Base-by-base conservation (phyloP, 768 basidiomycete genomes). In the Lactifluus echinatus region DNA sequence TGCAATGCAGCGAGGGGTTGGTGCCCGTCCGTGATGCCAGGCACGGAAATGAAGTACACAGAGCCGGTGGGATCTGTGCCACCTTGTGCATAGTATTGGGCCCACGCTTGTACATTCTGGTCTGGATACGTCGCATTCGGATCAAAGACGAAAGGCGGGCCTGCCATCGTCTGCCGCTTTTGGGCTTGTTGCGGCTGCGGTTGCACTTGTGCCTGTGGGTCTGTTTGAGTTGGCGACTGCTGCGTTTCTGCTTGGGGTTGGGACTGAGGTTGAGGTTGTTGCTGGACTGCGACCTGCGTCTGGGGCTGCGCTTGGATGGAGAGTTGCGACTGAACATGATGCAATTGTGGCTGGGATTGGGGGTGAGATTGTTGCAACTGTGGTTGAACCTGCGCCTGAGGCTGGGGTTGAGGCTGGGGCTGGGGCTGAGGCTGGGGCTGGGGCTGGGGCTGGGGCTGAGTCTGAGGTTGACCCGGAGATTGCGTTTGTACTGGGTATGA, bases 41-140 rank as follows among this genome's bases (percentile, higher is more conserved):
- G 89, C 1, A 91, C 81, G 2, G 81, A 82, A 48, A 85, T 70
- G 64, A 93, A 93, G 71, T 93, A 93, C 37, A 91, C 85, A 8
- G 84, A 74, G 8, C 90, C 90, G 5, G 85, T 81, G 0, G 75
- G 68, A 57, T 91, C 89, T 45, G 70, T 79, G 3, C 89, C 89
- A 24, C 90, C 90, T 57, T 84, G 80, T 0, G 84, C 83, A 66
- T 92, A 92, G 69, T 93, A 93, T 63, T 83, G 79, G 6, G 87
- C 89, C 89, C 89, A 92, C 0, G 86, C 87, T 66, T 91, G 89
- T 21, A 84, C 88, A 60, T 89, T 89, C 53, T 82, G 79, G 67
- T 93, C 89, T 15, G 81, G 70, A 63, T 93, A 93, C 21, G 81
- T 82, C 48, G 74, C 72, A 28, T 74, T 76, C 4, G 87, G 85